Evolutionary conservation across 2,329 filamentous ascomycete genomes (phyloP).

Genomic region (Clonostachys chloroleuca): DNA sequence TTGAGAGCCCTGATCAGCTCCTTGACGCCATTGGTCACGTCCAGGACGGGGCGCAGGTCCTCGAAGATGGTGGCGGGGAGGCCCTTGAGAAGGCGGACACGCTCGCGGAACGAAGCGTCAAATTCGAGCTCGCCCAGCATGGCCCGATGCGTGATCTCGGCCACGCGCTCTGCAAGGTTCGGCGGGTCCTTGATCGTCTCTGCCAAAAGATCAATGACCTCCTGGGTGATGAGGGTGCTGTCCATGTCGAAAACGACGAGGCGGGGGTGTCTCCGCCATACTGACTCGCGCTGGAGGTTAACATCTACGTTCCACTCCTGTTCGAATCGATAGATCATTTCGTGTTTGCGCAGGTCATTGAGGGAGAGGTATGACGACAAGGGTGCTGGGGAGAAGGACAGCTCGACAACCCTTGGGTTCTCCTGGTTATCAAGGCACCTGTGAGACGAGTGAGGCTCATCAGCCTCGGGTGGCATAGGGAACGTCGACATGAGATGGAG

Average conservation of each 20-base stretch:
- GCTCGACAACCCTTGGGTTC: conserved; percentile 61
- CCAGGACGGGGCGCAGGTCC: conserved; percentile 68
- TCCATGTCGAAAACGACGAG: conserved; percentile 99
- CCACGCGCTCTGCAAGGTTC: conserved; percentile 76
- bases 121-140: conserved; percentile 98
- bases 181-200: conserved; percentile 64
- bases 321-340: conserved; percentile 80
- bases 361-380: conserved; percentile 60
- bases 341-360: conserved; percentile 70
- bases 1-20: conserved; percentile 73
- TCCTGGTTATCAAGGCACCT: conserved; percentile 58
- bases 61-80: conserved; percentile 77
- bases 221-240: conserved; percentile 92
- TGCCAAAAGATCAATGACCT: conserved; percentile 95
- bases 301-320: conserved; percentile 87
- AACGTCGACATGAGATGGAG: conserved; percentile 62
- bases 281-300: conserved; percentile 66
- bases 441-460: conserved; percentile 55
- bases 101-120: conserved; percentile 73
- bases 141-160: conserved; percentile 84
- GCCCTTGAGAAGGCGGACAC: conserved; percentile 77
- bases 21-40: conserved; percentile 76
- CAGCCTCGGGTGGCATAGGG: conserved; percentile 45
- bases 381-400: conserved; percentile 58
- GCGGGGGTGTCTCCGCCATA: conserved; percentile 76